Conservation (phyloP, 345 rosid genomes). For the Stellera chamaejasme region DNA sequence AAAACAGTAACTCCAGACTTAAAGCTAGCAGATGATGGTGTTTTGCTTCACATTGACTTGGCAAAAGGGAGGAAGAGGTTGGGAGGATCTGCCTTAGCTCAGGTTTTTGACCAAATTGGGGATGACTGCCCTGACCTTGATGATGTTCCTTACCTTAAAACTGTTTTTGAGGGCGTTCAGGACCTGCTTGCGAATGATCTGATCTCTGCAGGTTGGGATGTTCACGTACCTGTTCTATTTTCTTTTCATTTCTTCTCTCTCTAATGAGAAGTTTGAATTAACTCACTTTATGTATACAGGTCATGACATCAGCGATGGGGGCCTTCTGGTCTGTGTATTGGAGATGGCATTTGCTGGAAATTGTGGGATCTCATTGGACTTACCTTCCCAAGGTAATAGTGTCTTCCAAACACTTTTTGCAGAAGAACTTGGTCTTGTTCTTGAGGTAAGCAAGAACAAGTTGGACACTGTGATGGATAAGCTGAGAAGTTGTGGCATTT, state of each 20-base stretch:
- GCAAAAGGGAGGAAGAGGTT: constrained; percentile 74
- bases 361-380: constrained; percentile 48
- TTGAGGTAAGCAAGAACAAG: constrained; percentile 63
- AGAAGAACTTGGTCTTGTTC: constrained; percentile 79
- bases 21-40: constrained; percentile 66
- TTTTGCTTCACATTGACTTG: constrained; percentile 73
- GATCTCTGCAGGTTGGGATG: constrained; percentile 51
- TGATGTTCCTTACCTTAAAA: constrained; percentile 65
- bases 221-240: too few species aligned
- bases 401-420: constrained; percentile 75
- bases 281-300: constrained; percentile 55
- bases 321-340: constrained; percentile 56
- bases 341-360: constrained; percentile 98
- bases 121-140: constrained; percentile 85
- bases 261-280: too few species aligned
- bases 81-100: constrained; percentile 94
- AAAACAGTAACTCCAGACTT: constrained; percentile 87
- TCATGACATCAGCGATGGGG: constrained; percentile 95
- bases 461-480: constrained; percentile 48
- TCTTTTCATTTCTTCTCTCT: too few species aligned
- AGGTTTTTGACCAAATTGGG: constrained; percentile 78
- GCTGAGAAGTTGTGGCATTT: constrained; percentile 34
- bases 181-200: constrained; percentile 49
- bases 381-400: constrained; percentile 50
- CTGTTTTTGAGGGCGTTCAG: constrained; percentile 64